These are phyloP conservation scores for Curvularia verruculosa DNA, from an alignment of 2,329 filamentous ascomycete species.

Conservation along the genomic window DNA sequence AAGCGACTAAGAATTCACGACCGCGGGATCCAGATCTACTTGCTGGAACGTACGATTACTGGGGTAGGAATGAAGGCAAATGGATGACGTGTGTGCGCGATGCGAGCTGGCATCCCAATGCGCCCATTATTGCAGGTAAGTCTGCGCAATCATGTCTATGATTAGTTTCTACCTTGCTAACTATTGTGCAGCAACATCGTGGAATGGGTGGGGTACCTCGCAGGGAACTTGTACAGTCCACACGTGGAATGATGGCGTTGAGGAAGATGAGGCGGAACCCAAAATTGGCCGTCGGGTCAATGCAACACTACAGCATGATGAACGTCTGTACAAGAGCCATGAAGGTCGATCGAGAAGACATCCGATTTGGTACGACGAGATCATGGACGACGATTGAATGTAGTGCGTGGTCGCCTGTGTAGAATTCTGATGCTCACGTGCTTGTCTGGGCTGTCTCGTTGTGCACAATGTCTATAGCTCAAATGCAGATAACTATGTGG, in stretches of 20 bases:
- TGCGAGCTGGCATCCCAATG: slow-evolving; percentile 87
- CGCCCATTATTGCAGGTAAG: slow-evolving; percentile 75
- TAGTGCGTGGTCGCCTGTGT: slow-evolving; percentile 2
- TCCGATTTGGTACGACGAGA: slow-evolving; percentile 38
- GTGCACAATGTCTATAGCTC: background rate
- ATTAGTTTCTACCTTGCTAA: slow-evolving; percentile 19
- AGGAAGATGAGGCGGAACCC: slow-evolving; percentile 64
- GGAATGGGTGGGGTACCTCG: slow-evolving; percentile 77
- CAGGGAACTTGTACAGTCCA: slow-evolving; percentile 79
- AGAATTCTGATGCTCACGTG: slow-evolving; percentile 10
- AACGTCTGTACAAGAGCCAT: slow-evolving; percentile 39
- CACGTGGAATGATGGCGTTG: slow-evolving; percentile 71
- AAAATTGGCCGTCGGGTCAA: slow-evolving; percentile 46
- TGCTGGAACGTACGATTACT: slow-evolving; percentile 63
- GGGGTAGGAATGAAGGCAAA: slow-evolving; percentile 59
- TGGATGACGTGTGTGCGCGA: slow-evolving; percentile 86
- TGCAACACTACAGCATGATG: slow-evolving; percentile 46
- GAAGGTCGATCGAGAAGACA: slow-evolving; percentile 29
- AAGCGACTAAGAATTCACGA: slow-evolving; percentile 69
- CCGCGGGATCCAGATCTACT: slow-evolving; percentile 60
- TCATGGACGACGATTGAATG: slow-evolving; percentile 36
- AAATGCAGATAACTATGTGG: background rate
- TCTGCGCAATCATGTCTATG: slow-evolving; percentile 9
- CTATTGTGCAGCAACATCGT: slow-evolving; percentile 70
- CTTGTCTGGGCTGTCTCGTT: background rate